Base-by-base conservation (phyloP, 257 asterid genomes). In the Ilex asprella region DNA sequence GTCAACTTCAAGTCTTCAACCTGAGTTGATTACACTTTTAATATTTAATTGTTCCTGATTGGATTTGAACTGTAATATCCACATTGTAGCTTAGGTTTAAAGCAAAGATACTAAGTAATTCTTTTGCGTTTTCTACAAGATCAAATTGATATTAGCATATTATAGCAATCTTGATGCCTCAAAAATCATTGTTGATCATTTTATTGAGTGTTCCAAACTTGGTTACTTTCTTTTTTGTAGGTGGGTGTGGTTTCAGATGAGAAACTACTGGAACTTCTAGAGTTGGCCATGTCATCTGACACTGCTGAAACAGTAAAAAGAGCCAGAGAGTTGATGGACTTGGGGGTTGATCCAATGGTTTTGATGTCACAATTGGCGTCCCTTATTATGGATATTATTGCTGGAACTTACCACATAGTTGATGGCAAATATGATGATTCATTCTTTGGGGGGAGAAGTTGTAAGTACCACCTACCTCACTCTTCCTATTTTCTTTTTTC, bases 221-320 rank as follows among this genome's bases (percentile, higher is more conserved):
- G 58, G 31, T 5, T 8, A 27, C 31, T 31, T 43, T 58, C 62
- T 50, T 32, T 59, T 66, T 15, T 78, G 76, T 74, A 93, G 99
- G 79, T 93, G 73, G 99, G 99, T 27, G 96, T 89, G 65, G 95
- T 93, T 73, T 93, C 99, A 35, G 99, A 93, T 72, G 99, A 93
- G 61, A 93, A 81, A 71, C 67, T 93, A 55, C 74, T 93, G 76
- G 97, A 89, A 62, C 96, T 93, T 53, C 71, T 93, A 81, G 99
- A 93, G 86, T 63, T 87, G 63, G 94, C 99, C 73, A 82, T 93
- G 94, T 87, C 99, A 39, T 87, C 97, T 31, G 95, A 89, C 64
- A 88, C 97, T 31, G 89, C 97, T 2, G 96, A 93, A 73, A 93
- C 97, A 8, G 97, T 93, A 67, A 82, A 82, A 66, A 76, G 80